Base-by-base conservation (phyloP, 2,329 filamentous ascomycete species). In the Colletotrichum cuscutae region DNA sequence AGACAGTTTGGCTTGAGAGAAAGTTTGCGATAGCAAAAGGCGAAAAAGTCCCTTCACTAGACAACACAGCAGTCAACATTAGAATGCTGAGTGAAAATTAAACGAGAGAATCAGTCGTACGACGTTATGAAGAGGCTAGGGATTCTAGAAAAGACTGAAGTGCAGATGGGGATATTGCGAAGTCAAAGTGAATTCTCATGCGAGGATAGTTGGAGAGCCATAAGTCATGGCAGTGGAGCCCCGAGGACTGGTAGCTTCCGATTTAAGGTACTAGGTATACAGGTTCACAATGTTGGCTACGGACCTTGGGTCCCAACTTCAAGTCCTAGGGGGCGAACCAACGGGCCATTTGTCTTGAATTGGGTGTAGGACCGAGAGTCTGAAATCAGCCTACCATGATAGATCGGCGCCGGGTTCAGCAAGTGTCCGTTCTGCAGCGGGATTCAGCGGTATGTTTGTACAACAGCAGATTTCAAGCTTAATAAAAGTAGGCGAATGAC, bases 191-290 rank as follows among this genome's bases (percentile, higher is more conserved):
- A 46, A 37, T 19, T 24, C 32, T 19, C 65, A 69, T 68, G 65
- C 64, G 70, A 70, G 60, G 62, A 28, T 19, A 57, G 37, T 15
- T 5, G 4, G 62, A 19, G 30, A 24, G 53, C 65, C 62, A 72
- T 24, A 73, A 72, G 68, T 71, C 57, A 72, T 59, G 57, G 30
- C 13, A 62, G 70, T 72, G 70, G 70, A 69, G 60, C 66, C 70
- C 26, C 15, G 22, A 35, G 49, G 32, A 28, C 62, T 26, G 22
- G 49, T 49, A 46, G n/a, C n/a, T n/a, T n/a, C 42, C 60, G 19
- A 28, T 37, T 24, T 62, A 46, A 24, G 59, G 19, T 49, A 32
- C 30, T 32, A 35, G 32, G 32, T 35, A 62, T n/a, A 53, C 59
- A 67, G 61, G 32, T 49, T 22, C 42, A n/a, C 42, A 49, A n/a